Conservation (phyloP, 495 filamentous ascomycete species). For the Staphylotrichum tortipilum region DNA sequence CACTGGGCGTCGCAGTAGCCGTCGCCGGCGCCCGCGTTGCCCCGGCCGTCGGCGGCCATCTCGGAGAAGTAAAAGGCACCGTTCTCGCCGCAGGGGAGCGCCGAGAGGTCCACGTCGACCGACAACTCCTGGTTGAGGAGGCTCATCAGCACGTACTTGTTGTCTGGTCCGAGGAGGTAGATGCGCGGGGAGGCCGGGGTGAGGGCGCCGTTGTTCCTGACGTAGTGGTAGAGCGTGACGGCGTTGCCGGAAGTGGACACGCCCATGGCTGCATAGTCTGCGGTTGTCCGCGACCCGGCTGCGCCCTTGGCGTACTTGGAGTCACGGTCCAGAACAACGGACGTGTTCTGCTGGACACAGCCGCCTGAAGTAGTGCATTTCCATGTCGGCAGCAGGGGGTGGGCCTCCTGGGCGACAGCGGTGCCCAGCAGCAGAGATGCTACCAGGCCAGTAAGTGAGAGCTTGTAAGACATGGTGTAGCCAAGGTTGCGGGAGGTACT, state of each 20-base stretch:
- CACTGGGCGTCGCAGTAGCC: slow-evolving; percentile 66
- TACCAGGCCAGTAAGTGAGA: no score
- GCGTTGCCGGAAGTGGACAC: slow-evolving; percentile 34
- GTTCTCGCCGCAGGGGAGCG: slow-evolving; percentile 58
- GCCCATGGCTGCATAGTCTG: slow-evolving; percentile 39
- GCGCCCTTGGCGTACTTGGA: slow-evolving; percentile 41
- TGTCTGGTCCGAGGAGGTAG: slow-evolving; percentile 49
- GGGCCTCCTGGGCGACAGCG: no score
- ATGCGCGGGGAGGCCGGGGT: slow-evolving; percentile 43
- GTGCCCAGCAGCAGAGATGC: no score
- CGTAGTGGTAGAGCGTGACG: slow-evolving; percentile 39
- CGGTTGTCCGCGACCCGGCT: slow-evolving; percentile 29
- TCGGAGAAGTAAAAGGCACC: slow-evolving; percentile 59
- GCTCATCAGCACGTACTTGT: slow-evolving; percentile 53
- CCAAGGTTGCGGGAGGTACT: no score
- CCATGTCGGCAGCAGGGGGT: slow-evolving; percentile 42
- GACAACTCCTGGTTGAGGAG: slow-evolving; percentile 51
- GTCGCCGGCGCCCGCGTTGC: slow-evolving; percentile 3
- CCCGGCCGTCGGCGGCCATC: slow-evolving; percentile 50
- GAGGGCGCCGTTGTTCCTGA: slow-evolving; percentile 14
- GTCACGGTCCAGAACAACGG: slow-evolving; percentile 42
- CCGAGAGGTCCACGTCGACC: slow-evolving; percentile 56
- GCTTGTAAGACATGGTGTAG: no score
- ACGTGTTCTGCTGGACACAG: slow-evolving; percentile 37
- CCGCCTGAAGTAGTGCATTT: slow-evolving; percentile 39